Conservation (phyloP, 345 rosid genomes). For the Conringia planisiliqua region DNA sequence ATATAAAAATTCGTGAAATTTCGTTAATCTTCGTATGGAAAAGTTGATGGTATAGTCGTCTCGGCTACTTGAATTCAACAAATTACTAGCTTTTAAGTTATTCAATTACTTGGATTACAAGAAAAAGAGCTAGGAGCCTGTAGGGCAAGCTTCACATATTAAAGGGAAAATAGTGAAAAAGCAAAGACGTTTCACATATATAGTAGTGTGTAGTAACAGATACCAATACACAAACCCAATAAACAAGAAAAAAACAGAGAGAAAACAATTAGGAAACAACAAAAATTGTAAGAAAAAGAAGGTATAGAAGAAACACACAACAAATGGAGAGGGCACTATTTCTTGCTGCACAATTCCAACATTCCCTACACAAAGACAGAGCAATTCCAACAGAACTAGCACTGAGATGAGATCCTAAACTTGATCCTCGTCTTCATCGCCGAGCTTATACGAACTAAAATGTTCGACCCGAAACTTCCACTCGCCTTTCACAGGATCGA, state of each 20-base stretch:
- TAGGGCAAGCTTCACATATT: not conserved
- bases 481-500: conserved; percentile 76
- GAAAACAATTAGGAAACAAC: not conserved
- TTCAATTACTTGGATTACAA: too few species aligned
- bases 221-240: conserved; percentile 6
- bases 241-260: not conserved
- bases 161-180: not conserved
- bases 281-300: not conserved
- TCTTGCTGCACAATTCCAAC: conserved; percentile 17
- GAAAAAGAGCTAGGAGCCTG: too few species aligned
- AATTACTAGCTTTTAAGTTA: not conserved
- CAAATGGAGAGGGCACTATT: conserved; percentile 2
- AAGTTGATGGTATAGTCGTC: too few species aligned
- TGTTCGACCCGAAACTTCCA: conserved; percentile 91
- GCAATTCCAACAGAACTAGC: not conserved
- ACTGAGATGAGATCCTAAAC: conserved; percentile 12
- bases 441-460: conserved; percentile 69
- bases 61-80: too few species aligned
- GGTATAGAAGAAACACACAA: conserved; percentile 5
- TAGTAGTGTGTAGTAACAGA: too few species aligned
- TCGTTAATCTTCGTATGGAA: too few species aligned
- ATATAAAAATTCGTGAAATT: too few species aligned
- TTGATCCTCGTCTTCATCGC: conserved; percentile 42
- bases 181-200: not conserved
- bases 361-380: conserved; percentile 7